Percentiles rank a stretch among this genome's conserved stretches.
Evolutionary conservation across 805 yeast genomes (phyloP).

Genomic region (Clavispora fructus): DNA sequence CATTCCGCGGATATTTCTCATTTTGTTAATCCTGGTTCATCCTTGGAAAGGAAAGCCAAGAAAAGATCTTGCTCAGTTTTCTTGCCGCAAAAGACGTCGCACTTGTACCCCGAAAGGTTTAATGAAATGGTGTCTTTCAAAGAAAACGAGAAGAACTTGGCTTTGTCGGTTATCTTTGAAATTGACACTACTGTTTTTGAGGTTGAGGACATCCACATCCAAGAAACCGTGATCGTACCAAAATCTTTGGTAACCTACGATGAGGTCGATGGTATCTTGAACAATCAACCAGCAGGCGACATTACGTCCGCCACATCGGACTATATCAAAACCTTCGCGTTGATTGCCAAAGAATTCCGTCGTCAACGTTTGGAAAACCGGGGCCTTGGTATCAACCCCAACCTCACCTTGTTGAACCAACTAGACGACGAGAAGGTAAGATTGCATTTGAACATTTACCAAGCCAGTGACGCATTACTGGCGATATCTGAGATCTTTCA

Average conservation of each 20-base stretch:
- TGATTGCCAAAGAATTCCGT: conserved; percentile 65
- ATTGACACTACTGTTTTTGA: conserved; percentile 69
- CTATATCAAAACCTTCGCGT: conserved; percentile 57
- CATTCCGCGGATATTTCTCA: conserved; percentile 80
- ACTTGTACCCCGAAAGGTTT: conserved; percentile 64
- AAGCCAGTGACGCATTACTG: conserved; percentile 49
- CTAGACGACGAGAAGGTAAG: conserved; percentile 81
- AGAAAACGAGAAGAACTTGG: conserved; percentile 54
- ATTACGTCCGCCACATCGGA: conserved; percentile 56
- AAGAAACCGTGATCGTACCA: conserved; percentile 67
- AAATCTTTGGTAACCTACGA: conserved; percentile 50
- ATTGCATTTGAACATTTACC: conserved; percentile 67
- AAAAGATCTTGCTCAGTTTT: conserved; percentile 87
- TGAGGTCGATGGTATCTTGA: conserved; percentile 49
- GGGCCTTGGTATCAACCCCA: conserved; percentile 42
- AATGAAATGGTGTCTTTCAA: conserved; percentile 57
- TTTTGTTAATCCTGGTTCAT: conserved; percentile 65
- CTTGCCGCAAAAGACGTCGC: conserved; percentile 68
- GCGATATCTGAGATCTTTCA: conserved; percentile 71
- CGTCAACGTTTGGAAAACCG: conserved; percentile 57
- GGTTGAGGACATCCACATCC: conserved; percentile 71
- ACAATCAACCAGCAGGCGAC: conserved; percentile 18
- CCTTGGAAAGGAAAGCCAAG: conserved; percentile 82
- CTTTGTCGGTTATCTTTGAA: conserved; percentile 74
- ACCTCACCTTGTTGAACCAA: conserved; percentile 66